A percentile compares a stretch with the other conserved stretches of the same genome.
Conservation (phyloP, 805 yeast genomes). For the Teunomyces lycoperdinae region DNA sequence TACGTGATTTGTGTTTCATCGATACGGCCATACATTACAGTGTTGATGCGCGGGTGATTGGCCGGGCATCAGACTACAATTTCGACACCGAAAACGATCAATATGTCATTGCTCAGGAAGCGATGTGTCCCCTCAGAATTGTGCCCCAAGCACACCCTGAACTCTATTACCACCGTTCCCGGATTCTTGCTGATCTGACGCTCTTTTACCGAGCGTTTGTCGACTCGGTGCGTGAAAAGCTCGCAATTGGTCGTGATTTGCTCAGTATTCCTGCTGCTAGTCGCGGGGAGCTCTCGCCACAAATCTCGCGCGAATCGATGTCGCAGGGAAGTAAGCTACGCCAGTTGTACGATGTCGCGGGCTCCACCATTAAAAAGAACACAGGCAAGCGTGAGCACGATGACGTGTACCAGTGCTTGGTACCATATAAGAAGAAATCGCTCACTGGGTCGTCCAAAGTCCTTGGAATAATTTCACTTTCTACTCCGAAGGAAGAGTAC, state of each 20-base stretch:
- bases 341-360: slow-evolving; percentile 30
- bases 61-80: slow-evolving; percentile 36
- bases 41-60: slow-evolving; percentile 40
- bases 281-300: slow-evolving; percentile 14
- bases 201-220: slow-evolving; percentile 35
- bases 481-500: slow-evolving; percentile 34
- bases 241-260: slow-evolving; percentile 20
- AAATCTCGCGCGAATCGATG: slow-evolving; percentile 16
- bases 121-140: slow-evolving; percentile 31
- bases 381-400: slow-evolving; percentile 16
- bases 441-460: slow-evolving; percentile 30
- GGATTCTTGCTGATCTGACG: slow-evolving; percentile 15
- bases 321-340: slow-evolving; percentile 20
- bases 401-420: slow-evolving; percentile 29
- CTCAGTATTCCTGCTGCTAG: slow-evolving; percentile 9
- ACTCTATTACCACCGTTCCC: slow-evolving; percentile 14
- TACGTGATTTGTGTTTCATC: slow-evolving; percentile 35
- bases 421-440: slow-evolving; percentile 32
- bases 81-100: slow-evolving; percentile 21
- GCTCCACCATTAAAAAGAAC: slow-evolving; percentile 14
- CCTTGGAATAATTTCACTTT: slow-evolving; percentile 31
- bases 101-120: slow-evolving; percentile 37
- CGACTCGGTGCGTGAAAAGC: slow-evolving; percentile 26
- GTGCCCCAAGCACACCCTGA: slow-evolving; percentile 29
- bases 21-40: slow-evolving; percentile 36